Percentiles rank a stretch among this genome's conserved stretches.
Conservation (phyloP, 306 rosid species). For the Quercus parvula region DNA sequence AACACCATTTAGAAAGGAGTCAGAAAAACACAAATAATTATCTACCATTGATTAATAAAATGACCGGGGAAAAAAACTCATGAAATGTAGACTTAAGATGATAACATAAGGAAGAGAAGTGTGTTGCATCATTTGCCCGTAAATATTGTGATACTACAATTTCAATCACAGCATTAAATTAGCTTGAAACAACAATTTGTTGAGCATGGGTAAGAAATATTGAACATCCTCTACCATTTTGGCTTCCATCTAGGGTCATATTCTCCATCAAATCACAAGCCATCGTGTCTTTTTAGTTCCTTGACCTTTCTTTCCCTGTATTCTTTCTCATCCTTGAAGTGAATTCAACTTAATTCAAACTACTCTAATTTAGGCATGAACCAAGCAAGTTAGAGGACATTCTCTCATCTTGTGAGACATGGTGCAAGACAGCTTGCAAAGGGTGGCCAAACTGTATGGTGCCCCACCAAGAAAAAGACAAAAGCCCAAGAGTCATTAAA, state of each 20-base stretch:
- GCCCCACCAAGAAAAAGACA: neutral
- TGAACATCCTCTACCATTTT: neutral
- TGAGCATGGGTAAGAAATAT: neutral
- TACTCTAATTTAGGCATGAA: neutral
- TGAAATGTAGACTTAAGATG: neutral
- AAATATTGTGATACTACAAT: neutral
- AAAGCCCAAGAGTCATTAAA: neutral
- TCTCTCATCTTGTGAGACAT: neutral
- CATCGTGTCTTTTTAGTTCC: neutral
- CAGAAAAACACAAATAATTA: constrained; percentile 1
- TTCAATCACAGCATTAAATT: neutral
- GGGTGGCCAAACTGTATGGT: neutral
- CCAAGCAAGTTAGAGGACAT: neutral
- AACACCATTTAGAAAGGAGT: constrained; percentile 7
- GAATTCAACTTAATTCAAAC: neutral
- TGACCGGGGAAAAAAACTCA: neutral
- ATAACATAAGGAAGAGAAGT: neutral
- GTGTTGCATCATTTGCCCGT: neutral
- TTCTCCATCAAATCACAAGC: neutral
- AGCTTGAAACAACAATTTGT: neutral
- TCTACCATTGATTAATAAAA: constrained; percentile 1
- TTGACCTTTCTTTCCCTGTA: neutral
- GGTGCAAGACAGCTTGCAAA: neutral
- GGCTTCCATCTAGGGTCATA: neutral
- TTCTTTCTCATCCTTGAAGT: neutral